Base-by-base conservation (phyloP, 441 rosid species). In the Breynia disticha region DNA sequence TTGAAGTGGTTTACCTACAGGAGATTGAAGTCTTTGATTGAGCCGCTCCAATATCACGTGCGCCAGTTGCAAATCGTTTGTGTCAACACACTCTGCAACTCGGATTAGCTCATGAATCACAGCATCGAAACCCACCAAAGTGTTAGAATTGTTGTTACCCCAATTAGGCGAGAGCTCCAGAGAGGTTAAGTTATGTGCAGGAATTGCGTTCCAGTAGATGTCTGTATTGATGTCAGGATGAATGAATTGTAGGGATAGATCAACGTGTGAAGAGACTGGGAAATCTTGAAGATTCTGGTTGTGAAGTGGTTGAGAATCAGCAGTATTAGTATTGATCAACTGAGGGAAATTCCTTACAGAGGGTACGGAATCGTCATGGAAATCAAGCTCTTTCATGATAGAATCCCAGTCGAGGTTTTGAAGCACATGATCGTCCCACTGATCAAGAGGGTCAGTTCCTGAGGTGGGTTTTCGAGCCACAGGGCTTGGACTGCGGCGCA, bases 351-450 rank as follows among this genome's bases (percentile, higher is more conserved):
- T 9, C n/a, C 13, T 41, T 37, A 37, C 7, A 37, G 41, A 6
- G 44, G 44, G 44, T 11, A 41, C 4, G n/a, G 44, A 78, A 20
- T 85, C 84, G 15, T 83, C 90, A 19, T 86, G 87, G 11, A 88
- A 69, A 18, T 80, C 95, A 24, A 88, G 57, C 35, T 91, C 98
- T 46, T 69, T 76, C 91, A 91, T 84, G 61, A 86, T 72, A 11
- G 91, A 78, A 46, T 91, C 98, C 97, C 94, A 91, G 50, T 88
- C 95, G 77, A 87, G 73, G 52, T 16, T 57, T 44, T 81, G 95
- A 41, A 82, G 68, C 12, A 76, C 79, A 47, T 79, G 83, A 28
- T 87, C 90, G 46, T 81, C 97, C 83, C 79, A 87, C 44, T 41
- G 44, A 55, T 55, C 91, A 47, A 59, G 38, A 38, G 72, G 50